Percentiles rank a stretch among this genome's conserved stretches.
Evolutionary conservation across 116 monocot species (phyloP).

Genomic region (Dioscorea cayenensis): DNA sequence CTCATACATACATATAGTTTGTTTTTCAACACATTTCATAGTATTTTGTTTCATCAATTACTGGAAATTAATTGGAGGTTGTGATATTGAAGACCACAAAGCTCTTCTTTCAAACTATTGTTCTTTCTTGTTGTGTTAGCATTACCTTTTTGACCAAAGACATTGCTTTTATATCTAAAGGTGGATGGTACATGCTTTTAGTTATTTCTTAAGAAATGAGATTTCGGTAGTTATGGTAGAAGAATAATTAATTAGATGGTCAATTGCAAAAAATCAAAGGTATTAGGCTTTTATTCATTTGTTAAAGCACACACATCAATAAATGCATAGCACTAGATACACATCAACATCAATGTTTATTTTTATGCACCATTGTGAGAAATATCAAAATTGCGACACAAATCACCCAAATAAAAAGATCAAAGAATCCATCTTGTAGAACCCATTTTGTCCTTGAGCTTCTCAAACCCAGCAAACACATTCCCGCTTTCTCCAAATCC

Average conservation of each 20-base stretch:
- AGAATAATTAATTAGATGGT: too few relatives aligned
- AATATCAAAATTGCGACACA: neutral
- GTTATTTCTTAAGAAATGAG: too few relatives aligned
- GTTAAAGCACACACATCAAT: too few relatives aligned
- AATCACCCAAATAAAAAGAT: conserved; percentile 1
- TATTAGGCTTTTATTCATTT: too few relatives aligned
- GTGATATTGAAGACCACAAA: neutral
- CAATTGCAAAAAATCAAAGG: too few relatives aligned
- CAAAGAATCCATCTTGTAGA: neutral
- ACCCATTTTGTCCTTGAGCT: neutral
- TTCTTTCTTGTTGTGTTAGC: too few relatives aligned
- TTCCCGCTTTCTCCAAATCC: neutral
- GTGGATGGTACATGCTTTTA: too few relatives aligned
- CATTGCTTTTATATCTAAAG: too few relatives aligned
- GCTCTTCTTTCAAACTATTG: too few relatives aligned
- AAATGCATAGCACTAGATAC: neutral
- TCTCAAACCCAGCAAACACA: neutral
- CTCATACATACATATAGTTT: too few relatives aligned
- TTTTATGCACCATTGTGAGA: neutral
- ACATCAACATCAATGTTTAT: neutral
- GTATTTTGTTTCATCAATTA: neutral
- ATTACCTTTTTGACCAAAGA: too few relatives aligned
- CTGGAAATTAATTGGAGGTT: neutral
- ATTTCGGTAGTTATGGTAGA: too few relatives aligned
- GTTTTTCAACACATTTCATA: neutral